These are phyloP conservation scores for Salix exigua DNA, from an alignment of 345 rosid genomes.

Conservation along the genomic window DNA sequence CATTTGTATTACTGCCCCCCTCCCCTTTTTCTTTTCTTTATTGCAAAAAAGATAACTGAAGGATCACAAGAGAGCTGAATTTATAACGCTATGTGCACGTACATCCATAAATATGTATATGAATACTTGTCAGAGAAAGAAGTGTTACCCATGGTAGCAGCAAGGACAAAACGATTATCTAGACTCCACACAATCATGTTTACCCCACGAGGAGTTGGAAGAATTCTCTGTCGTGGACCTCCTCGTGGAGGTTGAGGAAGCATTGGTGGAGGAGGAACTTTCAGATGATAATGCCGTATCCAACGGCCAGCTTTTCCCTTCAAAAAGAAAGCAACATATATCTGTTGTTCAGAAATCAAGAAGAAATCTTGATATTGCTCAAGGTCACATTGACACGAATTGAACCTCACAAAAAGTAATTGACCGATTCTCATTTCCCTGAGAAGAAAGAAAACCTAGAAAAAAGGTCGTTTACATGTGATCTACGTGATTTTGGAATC, in stretches of 20 bases:
- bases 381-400: not conserved
- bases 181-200: constrained; percentile 98
- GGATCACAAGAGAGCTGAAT: not conserved
- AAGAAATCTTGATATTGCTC: not conserved
- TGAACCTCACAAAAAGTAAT: not conserved
- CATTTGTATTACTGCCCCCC: not conserved
- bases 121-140: not conserved
- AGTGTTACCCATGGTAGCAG: constrained; percentile 90
- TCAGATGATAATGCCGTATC: constrained; percentile 86
- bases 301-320: constrained; percentile 90
- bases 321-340: constrained; percentile 17
- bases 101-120: not conserved
- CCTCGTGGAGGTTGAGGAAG: constrained; percentile 94
- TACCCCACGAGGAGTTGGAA: constrained; percentile 99
- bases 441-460: not conserved
- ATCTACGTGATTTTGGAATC: constrained; percentile 90
- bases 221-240: constrained; percentile 95
- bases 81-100: not conserved
- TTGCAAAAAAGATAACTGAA: not conserved
- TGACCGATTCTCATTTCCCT: not conserved
- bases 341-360: not conserved
- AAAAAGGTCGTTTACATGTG: constrained; percentile 55
- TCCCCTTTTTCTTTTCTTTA: too few relatives aligned
- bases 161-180: constrained; percentile 98
- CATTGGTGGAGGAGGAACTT: constrained; percentile 98